Evolutionary conservation across 805 yeast species (phyloP), one percentile per base, ranked within the genome.

Genomic region (Blastobotrys robertii): DNA sequence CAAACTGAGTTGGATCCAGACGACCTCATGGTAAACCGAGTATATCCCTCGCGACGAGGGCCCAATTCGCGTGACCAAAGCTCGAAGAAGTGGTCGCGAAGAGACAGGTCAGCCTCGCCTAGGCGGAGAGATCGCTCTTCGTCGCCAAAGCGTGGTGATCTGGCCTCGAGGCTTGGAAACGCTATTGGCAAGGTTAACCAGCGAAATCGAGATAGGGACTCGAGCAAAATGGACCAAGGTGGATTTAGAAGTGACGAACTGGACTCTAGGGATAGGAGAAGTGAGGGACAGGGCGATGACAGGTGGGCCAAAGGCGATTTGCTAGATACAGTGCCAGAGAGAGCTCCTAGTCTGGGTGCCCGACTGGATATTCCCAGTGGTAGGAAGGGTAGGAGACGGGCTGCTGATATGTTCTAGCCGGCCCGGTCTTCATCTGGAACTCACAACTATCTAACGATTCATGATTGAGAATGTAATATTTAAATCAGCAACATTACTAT

Each of bases 1-100:
- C 36, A 70, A 60, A 4, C 25, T 11, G 72, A 68, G 41, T 54
- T 66, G 44, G 64, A 66, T 42, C 69, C 70, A 1, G 50, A 59
- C 33, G 54, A 59, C 34, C 34, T 36, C 8, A 35, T 44, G 11
- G 44, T 10, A 28, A 41, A 37, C 31, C 19, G 38, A 29, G 45
- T 30, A 25, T 14, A 22, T 30, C 31, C 10, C 13, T 5, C 13
- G 37, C 37, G 2, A 12, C 31, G 13, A 32, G 43, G 37, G 16
- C 30, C 25, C 10, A 19, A 19, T 4, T 19, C 25, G 6, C 25
- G 25, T 4, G 25, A 19, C 6, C 6, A 4, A 6, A 19, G 6
- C 25, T 19, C 25, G 6, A 19, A 19, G 25, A 19, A 19, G 6
- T 19, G 25, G 25, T 19, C 25, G 25, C 25, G 25, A 19, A 19